Evolutionary conservation across 2,329 filamentous ascomycete species (phyloP), one percentile per base, ranked within the genome.

Genomic region (Xylariaceae sp.): DNA sequence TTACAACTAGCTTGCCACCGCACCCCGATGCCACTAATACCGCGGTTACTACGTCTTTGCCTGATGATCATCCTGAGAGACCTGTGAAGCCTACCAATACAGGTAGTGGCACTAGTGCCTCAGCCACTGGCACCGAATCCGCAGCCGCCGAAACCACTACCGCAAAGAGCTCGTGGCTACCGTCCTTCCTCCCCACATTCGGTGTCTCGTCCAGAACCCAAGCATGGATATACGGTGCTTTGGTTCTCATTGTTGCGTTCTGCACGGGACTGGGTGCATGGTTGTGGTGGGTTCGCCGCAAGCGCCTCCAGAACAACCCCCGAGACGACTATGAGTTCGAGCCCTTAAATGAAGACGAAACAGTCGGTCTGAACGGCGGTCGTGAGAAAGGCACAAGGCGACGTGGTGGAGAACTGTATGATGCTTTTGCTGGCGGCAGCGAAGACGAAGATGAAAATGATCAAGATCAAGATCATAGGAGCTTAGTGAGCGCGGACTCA

Each of bases 311-410:
- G 62, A 91, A 89, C 72, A 85, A 84, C 70, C 81, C 86, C 3
- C 84, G 89, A 43, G 89, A 93, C 65, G 87, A 88, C 69, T 97
- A 97, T 72, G 93, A 97, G 64, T 99, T 99, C 63, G 92, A 96
- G 73, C 87, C 96, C 58, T 81, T 99, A 41, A 88, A 94, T 64
- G 88, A 92, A 50, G 88, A 91, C 16, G 92, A 96, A 63, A 78
- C 81, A 13, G 78, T 86, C 62, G 79, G 81, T 23, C 70, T 84
- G 3, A 77, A 75, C 47, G 68, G 73, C 6, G 64, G 65, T 53
- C 74, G 55, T 62, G 74, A 72, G 61, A 76, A 75, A 62, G 76
- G 77, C 52, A 50, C 55, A 26, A 79, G 82, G 60, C 79, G 81
- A 45, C 73, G 91, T 16, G 94, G 91, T 2, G 92, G 93, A 23